A percentile compares a stretch with the other conserved stretches of the same genome.
phyloP scores from a whole-genome alignment of 2,329 filamentous ascomycete genomes.

The Xylariaceae sp. region DNA sequence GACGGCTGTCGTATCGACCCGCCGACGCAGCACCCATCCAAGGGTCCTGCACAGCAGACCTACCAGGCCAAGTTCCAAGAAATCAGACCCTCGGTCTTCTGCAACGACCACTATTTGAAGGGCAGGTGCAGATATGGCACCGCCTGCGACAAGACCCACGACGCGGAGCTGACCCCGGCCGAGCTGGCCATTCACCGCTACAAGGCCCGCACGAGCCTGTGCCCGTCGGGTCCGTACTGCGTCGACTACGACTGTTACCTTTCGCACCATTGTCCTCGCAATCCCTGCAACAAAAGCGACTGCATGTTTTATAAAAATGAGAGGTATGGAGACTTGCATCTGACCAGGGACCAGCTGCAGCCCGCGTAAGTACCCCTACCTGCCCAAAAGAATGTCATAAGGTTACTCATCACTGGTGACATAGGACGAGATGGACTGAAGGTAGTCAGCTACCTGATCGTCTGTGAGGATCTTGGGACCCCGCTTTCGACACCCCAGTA shows the following conservation, averaged over 20 bases:
- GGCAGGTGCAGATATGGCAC: constrained; percentile 22
- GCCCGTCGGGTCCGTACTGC: constrained; percentile 24
- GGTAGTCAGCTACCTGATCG: constrained; percentile 45
- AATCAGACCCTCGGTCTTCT: constrained; percentile 25
- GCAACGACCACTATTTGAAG: constrained; percentile 27
- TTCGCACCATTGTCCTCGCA: constrained; percentile 26
- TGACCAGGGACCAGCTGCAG: constrained; percentile 22
- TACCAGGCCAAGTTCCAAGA: constrained; percentile 25
- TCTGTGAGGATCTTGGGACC: too few relatives aligned
- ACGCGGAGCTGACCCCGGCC: constrained; percentile 20
- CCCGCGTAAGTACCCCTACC: constrained; percentile 19
- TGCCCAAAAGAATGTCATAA: too few relatives aligned
- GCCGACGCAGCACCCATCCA: constrained; percentile 23
- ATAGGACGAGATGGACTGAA: constrained; percentile 23
- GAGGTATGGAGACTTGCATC: constrained; percentile 24
- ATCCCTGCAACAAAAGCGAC: constrained; percentile 17
- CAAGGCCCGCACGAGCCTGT: constrained; percentile 27
- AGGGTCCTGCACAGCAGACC: constrained; percentile 21
- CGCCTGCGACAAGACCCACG: constrained; percentile 25
- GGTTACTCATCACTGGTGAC: background rate
- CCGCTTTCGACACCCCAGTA: too few relatives aligned
- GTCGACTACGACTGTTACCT: constrained; percentile 27
- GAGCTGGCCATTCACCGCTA: constrained; percentile 29
- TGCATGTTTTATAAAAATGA: constrained; percentile 23
- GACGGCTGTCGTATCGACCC: constrained; percentile 24